Base-by-base conservation (phyloP, 192 early-diverging fungal species). In the Chytriomyces confervae region DNA sequence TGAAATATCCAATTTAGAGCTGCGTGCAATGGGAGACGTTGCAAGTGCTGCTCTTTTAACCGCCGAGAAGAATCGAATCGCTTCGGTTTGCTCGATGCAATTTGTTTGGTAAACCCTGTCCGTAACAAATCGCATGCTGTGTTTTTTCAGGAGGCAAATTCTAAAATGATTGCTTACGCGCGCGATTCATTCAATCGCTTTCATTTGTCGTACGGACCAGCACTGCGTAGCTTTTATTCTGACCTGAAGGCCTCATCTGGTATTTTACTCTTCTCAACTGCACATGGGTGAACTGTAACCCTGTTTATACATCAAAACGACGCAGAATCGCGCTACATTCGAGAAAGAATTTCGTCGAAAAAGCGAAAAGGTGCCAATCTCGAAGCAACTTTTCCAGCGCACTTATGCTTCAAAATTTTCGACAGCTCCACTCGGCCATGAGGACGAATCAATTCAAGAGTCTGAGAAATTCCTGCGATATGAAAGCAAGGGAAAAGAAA, bases 171-270 rank as follows among this genome's bases (percentile, higher is more conserved):
- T 8, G 11, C 9, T 46, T 43, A n/a, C 66, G 66, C 48, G 9
- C 43, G 48, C 5, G 23, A 16, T 46, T 50, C 69, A 8, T 71
- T 53, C 20, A 71, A 71, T 71, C 50, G 69, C 20, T 71, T 71
- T 29, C 20, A 45, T n/a, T 71, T 71, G 50, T 49, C 16, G 7
- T 57, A 57, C 24, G 69, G 69, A 8, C 47, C 69, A 24, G 47
- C 44, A 11, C 48, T 71, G 3, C 5, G 57, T 11, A 3, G 27
- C 8, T 57, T 71, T 29, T 71, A 46, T 5, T 13, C 53, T n/a
- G 16, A 57, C 16, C 20, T 57, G 16, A 13, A 20, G 16, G 53
- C 16, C 2, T n/a, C 53, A 3, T 1, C 13, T 20, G 20, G 53
- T 57, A 57, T n/a, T 13, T 20, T 57, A n/a, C 53, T 57, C 53